These are phyloP conservation scores for Penstemon newberryi DNA, from an alignment of 257 asterid species.

Conservation along the genomic window DNA sequence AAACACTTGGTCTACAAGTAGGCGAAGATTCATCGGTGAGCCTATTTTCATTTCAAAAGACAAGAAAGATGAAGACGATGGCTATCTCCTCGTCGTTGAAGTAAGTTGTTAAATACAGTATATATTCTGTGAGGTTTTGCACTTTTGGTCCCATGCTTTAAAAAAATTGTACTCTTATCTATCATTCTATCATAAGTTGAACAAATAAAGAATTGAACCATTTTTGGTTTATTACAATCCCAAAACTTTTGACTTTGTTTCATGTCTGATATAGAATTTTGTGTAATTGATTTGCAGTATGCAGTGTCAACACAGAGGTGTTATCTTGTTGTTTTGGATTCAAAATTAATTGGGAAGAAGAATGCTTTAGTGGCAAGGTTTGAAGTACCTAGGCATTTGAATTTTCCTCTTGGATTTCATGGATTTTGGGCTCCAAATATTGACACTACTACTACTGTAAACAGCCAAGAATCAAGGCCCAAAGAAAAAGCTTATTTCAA, in stretches of 20 bases:
- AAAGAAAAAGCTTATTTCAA: neutral
- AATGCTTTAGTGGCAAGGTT: conserved; percentile 72
- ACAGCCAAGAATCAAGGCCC: conserved; percentile 9
- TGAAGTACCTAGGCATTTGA: conserved; percentile 81
- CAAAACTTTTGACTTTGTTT: neutral
- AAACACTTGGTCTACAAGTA: conserved; percentile 66
- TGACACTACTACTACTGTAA: neutral
- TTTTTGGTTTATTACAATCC: neutral
- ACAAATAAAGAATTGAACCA: neutral
- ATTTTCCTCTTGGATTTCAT: conserved; percentile 92
- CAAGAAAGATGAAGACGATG: conserved; percentile 60
- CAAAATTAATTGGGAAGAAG: conserved; percentile 55
- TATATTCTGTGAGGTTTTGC: too few species aligned
- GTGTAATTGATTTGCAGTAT: conserved; percentile 52
- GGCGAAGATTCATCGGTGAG: conserved; percentile 86
- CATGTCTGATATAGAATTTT: neutral
- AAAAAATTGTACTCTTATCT: neutral
- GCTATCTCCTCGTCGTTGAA: conserved; percentile 87
- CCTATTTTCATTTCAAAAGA: conserved; percentile 68
- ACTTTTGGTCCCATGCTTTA: too few species aligned
- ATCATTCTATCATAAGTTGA: neutral
- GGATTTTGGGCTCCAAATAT: conserved; percentile 72
- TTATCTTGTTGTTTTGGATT: conserved; percentile 72
- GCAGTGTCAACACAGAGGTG: conserved; percentile 88
- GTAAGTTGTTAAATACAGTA: conserved; percentile 38